These are phyloP conservation scores for Didymellaceae sp. DNA, from an alignment of 2,329 filamentous ascomycete genomes.

Conservation along the genomic window DNA sequence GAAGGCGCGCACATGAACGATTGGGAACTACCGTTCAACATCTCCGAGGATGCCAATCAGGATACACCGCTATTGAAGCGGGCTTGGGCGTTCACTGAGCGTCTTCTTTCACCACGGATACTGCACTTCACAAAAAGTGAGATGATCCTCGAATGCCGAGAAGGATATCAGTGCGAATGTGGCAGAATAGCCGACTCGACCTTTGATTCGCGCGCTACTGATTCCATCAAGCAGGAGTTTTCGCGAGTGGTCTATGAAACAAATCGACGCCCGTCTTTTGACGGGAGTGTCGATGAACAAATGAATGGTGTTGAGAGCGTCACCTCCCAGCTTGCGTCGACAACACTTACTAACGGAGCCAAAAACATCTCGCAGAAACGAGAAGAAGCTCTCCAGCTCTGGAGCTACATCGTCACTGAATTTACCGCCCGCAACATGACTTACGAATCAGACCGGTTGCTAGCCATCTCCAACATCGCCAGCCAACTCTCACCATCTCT, in stretches of 20 bases:
- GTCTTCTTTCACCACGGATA: conserved; percentile 41
- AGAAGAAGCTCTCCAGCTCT: conserved; percentile 43
- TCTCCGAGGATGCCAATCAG: conserved; percentile 35
- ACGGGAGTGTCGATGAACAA: conserved; percentile 10
- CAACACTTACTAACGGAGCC: conserved; percentile 30
- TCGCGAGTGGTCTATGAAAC: conserved; percentile 32
- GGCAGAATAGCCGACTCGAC: conserved; percentile 39
- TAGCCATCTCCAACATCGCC: conserved; percentile 43
- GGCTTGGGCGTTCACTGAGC: conserved; percentile 45
- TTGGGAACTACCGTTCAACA: conserved; percentile 44
- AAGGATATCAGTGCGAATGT: conserved; percentile 47
- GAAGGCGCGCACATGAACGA: conserved; percentile 45
- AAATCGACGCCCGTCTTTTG: conserved; percentile 12
- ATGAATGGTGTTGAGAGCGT: conserved; percentile 31
- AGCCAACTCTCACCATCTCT: conserved; percentile 34
- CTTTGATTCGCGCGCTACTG: conserved; percentile 42
- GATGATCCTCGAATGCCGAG: conserved; percentile 47
- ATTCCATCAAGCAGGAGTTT: conserved; percentile 45
- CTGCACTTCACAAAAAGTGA: conserved; percentile 45
- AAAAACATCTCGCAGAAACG: conserved; percentile 25
- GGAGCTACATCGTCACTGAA: conserved; percentile 46
- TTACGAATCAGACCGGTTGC: conserved; percentile 41
- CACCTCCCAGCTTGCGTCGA: conserved; percentile 38
- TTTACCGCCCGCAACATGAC: conserved; percentile 44
- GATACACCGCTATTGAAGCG: conserved; percentile 43